Evolutionary conservation across 2,329 filamentous ascomycete genomes (phyloP).

Genomic region (Paraconiothyrium brasiliense): DNA sequence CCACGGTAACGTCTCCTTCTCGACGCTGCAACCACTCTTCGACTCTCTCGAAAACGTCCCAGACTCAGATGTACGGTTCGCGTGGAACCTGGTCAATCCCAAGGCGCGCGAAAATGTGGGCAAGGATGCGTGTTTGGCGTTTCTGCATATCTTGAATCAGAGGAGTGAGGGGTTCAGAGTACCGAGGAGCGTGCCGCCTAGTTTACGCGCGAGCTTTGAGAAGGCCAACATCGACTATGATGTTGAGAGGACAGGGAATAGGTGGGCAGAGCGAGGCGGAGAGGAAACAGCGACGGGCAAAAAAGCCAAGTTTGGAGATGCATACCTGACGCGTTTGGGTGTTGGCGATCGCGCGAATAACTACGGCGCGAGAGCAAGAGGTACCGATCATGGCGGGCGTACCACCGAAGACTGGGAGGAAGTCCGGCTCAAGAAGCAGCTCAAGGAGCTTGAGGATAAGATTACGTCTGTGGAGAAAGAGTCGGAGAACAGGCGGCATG

Average conservation of each 20-base stretch:
- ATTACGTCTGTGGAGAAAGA: conserved; percentile 82
- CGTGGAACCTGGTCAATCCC: conserved; percentile 98
- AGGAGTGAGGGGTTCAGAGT: conserved; percentile 95
- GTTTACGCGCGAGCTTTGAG: conserved; percentile 90
- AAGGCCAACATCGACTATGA: conserved; percentile 97
- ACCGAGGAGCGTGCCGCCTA: conserved; percentile 88
- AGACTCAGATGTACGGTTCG: conserved; percentile 83
- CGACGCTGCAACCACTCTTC: conserved; percentile 83
- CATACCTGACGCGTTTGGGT: conserved; percentile 91
- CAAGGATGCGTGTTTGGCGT: conserved; percentile 93
- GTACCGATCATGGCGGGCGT: conserved; percentile 89
- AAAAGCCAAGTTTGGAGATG: conserved; percentile 97
- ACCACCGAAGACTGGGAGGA: conserved; percentile 97
- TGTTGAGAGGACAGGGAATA: conserved; percentile 77
- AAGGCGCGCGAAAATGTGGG: conserved; percentile 83
- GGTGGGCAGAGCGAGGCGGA: conserved; percentile 81
- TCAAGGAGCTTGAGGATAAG: conserved; percentile 88
- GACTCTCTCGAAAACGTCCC: conserved; percentile 72
- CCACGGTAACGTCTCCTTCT: conserved; percentile 80
- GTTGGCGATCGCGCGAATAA: conserved; percentile 73
- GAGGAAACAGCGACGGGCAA: conserved; percentile 84
- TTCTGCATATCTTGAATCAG: conserved; percentile 96
- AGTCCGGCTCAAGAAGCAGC: conserved; percentile 90
- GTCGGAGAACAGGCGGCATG: conserved; percentile 66
- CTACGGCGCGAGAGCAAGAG: conserved; percentile 73